These are phyloP conservation scores for Jatropha multifida DNA, from an alignment of 441 rosid genomes.

Conservation along the genomic window DNA sequence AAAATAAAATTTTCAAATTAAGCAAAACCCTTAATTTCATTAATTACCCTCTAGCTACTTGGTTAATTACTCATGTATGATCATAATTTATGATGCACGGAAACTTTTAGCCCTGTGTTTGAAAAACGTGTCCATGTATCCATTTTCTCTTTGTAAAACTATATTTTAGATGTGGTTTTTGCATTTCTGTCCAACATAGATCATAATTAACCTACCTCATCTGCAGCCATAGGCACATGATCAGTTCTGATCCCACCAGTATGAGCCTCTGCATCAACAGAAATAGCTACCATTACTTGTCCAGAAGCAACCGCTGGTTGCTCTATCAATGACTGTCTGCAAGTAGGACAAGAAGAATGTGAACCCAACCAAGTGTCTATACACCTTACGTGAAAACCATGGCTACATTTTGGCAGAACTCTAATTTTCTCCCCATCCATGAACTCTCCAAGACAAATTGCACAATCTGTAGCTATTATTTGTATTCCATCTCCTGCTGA, in stretches of 20 bases:
- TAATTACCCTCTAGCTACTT: no score
- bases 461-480: constrained; percentile 65
- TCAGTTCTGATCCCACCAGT: constrained; percentile 23
- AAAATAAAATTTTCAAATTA: not conserved
- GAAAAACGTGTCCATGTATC: no score
- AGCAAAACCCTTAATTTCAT: not conserved
- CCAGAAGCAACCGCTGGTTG: constrained; percentile 27
- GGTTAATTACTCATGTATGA: no score
- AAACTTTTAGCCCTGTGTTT: no score
- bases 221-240: constrained; percentile 23
- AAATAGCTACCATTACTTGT: constrained; percentile 16
- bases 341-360: constrained; percentile 77
- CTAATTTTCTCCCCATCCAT: constrained; percentile 69
- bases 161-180: no score
- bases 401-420: constrained; percentile 72
- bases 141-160: no score
- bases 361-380: constrained; percentile 78
- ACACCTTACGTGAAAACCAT: constrained; percentile 80
- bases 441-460: constrained; percentile 81
- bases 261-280: constrained; percentile 28
- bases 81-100: no score
- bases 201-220: constrained; percentile 38
- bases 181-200: no score
- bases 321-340: constrained; percentile 57
- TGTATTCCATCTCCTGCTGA: constrained; percentile 30